A percentile compares a stretch with the other conserved stretches of the same genome.
phyloP scores from a whole-genome alignment of 192 early-diverging fungal species.

The Linnemannia elongata region DNA sequence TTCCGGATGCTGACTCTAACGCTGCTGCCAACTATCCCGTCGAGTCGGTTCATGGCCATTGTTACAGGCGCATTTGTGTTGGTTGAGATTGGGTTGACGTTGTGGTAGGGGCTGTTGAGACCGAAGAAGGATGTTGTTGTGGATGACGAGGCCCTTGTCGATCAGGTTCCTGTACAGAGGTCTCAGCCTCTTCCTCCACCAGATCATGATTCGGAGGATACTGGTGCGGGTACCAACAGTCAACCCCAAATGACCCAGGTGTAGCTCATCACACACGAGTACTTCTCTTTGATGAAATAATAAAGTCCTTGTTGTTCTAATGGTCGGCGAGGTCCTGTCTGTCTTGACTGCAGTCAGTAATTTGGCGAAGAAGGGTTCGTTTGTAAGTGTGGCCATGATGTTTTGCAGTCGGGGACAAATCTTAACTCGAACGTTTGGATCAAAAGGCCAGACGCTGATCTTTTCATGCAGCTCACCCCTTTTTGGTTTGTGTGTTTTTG shows the following conservation, averaged over 20 bases:
- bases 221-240: not conserved
- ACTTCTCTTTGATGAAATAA: too few species aligned
- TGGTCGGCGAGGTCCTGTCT: too few species aligned
- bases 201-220: not conserved
- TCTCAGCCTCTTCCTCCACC: not conserved
- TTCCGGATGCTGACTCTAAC: not conserved
- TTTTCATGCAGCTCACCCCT: too few species aligned
- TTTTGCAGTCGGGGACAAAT: too few species aligned
- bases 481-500: too few species aligned
- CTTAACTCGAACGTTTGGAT: too few species aligned
- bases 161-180: not conserved
- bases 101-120: not conserved
- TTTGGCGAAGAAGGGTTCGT: too few species aligned
- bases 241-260: not conserved
- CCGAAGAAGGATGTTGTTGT: not conserved
- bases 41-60: not conserved
- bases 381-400: too few species aligned
- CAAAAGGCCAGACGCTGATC: too few species aligned
- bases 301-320: too few species aligned
- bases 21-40: not conserved
- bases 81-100: too few species aligned
- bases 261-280: not conserved
- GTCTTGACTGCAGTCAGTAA: too few species aligned
- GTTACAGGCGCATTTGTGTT: not conserved
- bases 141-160: not conserved